Base-by-base conservation (phyloP, 805 yeast species). In the Limtongozyma cylindracea region DNA sequence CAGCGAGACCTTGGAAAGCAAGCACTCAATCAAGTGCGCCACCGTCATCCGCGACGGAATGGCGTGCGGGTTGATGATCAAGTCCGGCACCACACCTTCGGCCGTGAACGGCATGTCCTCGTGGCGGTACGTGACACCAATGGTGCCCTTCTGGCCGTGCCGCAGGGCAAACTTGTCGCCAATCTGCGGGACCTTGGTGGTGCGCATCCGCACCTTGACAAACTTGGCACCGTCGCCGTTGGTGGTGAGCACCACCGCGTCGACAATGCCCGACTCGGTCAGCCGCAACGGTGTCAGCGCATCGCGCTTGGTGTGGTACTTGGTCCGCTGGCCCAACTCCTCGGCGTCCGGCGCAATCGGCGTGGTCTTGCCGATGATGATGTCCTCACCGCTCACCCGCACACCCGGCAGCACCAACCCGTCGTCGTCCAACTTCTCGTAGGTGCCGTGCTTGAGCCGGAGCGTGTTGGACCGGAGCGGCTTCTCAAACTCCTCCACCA, bases 31-130 rank as follows among this genome's bases (percentile, higher is more conserved):
- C 57, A 88, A 71, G 58, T 88, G 96, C 22, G 98, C 99, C 28
- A 88, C 98, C 19, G 99, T 88, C 99, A 88, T 88, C 63, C 99
- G 95, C 26, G 99, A 88, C 34, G 99, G 99, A 62, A 88, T 88
- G 42, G 96, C 98, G 50, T 88, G 99, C 3, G 99, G 99, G 47
- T 88, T 88, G 44, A 88, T 88, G 38, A 88, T 78, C 41, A 88
- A 58, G 52, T 88, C 99, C 6, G 99, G 99, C 18, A 84, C 95
- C 42, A 84, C 49, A 46, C 99, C 99, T 45, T 84, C 91, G 3
- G 77, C 59, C 6, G 91, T 70, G 45, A 88, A 88, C 14, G 98
- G 99, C 96, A 88, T 84, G 45, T 88, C 99, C 48, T 88, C 99
- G 45, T 84, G 88, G 45, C 95, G 66, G 44, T 84, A 88, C 0